Conservation (phyloP, 805 yeast species). For the Ogataea saltuana region DNA sequence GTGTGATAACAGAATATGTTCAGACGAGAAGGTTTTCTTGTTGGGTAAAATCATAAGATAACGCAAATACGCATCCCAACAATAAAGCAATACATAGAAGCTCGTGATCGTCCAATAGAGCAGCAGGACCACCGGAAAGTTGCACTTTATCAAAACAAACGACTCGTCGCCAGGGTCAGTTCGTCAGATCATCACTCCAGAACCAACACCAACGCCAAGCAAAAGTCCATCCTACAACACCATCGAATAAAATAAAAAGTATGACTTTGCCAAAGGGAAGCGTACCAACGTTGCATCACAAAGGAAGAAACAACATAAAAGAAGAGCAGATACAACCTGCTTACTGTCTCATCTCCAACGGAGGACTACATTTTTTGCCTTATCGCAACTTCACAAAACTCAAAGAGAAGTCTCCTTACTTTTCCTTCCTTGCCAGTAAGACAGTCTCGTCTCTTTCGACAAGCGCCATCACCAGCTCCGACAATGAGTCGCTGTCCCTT, state of each 20-base stretch:
- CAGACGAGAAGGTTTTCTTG: background rate
- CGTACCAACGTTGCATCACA: background rate
- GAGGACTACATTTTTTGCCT: constrained; percentile 32
- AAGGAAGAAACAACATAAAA: background rate
- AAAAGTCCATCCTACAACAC: no score
- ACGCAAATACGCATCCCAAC: no score
- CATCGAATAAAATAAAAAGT: no score
- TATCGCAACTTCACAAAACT: constrained; percentile 13
- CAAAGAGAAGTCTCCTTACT: constrained; percentile 17
- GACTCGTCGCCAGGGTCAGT: no score
- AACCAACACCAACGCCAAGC: no score
- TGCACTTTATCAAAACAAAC: no score
- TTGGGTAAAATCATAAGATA: background rate
- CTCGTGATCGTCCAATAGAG: no score
- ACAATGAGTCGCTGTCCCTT: constrained; percentile 16
- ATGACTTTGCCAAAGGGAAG: no score
- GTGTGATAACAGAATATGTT: background rate
- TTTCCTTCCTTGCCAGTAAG: constrained; percentile 27
- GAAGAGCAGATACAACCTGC: constrained; percentile 7
- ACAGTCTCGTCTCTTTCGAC: constrained; percentile 29
- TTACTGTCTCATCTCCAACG: constrained; percentile 33
- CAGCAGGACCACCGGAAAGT: no score
- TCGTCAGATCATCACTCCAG: no score
- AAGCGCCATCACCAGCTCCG: constrained; percentile 19
- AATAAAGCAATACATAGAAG: no score